Evolutionary conservation across 495 filamentous ascomycete genomes (phyloP), one percentile per base, ranked within the genome.

Genomic region (Penicillium desertorum): DNA sequence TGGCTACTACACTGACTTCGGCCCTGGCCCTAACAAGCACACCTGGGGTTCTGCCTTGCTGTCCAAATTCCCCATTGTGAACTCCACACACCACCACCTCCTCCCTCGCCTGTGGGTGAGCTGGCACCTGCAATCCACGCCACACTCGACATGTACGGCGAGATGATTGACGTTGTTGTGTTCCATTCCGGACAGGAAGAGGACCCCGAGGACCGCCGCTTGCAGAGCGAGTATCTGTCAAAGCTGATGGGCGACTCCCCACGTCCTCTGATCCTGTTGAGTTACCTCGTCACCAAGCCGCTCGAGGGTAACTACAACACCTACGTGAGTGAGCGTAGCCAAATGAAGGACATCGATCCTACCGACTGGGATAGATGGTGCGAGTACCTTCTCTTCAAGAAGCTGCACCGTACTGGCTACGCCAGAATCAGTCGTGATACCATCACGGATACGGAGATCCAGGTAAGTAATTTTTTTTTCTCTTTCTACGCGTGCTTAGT

Each of bases 151-250:
- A 85, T 89, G 61, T 97, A 99, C 68, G 95, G 91, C 25, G 86
- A 91, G 68, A 74, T 88, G 62, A 81, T 98, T 34, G 95, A 99
- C 62, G 90, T 98, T 5, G 88, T 97, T 53, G 94, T 99, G 51
- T 99, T 99, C 84, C 95, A 99, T 75, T 98, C 94, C 12, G 95
- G 95, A 19, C 95, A 99, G 68, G 95, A 99, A 72, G 95, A 99
- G 71, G 95, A 99, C 62, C 86, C 86, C 0, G 93, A 98, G 64
- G 95, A 99, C 63, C 86, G 95, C 56, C 84, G 91, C 22, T 82
- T 94, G 46, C 95, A 99, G 77, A 80, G 84, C 4, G 85, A 92
- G 68, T 97, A 96, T 66, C 79, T 99, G 12, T 82, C 94, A 3
- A 83, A 91, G 53, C 73, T 98, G 50, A 98, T 98, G 95, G 89